phyloP scores from a whole-genome alignment of 2,329 filamentous ascomycete species.

The Alternaria alternata region DNA sequence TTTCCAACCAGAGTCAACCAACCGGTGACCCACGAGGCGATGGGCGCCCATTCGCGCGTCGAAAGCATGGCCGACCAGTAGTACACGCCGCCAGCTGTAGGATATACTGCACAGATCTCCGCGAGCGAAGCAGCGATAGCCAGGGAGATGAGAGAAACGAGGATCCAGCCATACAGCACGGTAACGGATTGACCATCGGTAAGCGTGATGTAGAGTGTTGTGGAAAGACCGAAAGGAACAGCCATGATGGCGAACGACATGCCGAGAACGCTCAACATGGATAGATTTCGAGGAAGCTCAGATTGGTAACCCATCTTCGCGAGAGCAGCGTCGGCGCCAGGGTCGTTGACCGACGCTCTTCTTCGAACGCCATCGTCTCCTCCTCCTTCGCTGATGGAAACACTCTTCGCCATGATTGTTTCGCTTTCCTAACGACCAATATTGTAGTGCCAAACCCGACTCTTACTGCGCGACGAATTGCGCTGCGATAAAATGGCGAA shows the following conservation, averaged over 20 bases:
- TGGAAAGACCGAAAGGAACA: slow-evolving; percentile 72
- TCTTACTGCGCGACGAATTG: slow-evolving; percentile 5
- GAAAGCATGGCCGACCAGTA: slow-evolving; percentile 74
- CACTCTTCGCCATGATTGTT: slow-evolving; percentile 25
- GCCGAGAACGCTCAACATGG: slow-evolving; percentile 74
- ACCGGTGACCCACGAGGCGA: slow-evolving; percentile 74
- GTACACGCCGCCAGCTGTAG: slow-evolving; percentile 78
- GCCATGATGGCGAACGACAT: slow-evolving; percentile 80
- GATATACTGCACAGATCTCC: slow-evolving; percentile 79
- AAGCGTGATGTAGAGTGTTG: slow-evolving; percentile 73
- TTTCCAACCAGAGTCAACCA: slow-evolving; percentile 78
- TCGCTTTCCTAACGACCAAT: not conserved
- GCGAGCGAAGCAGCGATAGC: slow-evolving; percentile 74
- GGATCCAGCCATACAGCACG: slow-evolving; percentile 74
- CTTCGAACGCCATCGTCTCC: slow-evolving; percentile 15
- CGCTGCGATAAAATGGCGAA: not conserved
- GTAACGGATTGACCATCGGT: slow-evolving; percentile 74
- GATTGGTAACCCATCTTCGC: slow-evolving; percentile 73
- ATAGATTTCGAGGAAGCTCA: slow-evolving; percentile 71
- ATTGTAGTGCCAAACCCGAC: not conserved
- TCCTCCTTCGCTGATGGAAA: slow-evolving; percentile 28
- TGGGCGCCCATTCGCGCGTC: slow-evolving; percentile 69
- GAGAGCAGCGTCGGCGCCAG: slow-evolving; percentile 66
- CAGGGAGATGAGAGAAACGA: slow-evolving; percentile 71
- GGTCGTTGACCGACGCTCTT: slow-evolving; percentile 39